phyloP scores from a whole-genome alignment of 2,329 filamentous ascomycete species.

The Fusarium pseudograminearum region DNA sequence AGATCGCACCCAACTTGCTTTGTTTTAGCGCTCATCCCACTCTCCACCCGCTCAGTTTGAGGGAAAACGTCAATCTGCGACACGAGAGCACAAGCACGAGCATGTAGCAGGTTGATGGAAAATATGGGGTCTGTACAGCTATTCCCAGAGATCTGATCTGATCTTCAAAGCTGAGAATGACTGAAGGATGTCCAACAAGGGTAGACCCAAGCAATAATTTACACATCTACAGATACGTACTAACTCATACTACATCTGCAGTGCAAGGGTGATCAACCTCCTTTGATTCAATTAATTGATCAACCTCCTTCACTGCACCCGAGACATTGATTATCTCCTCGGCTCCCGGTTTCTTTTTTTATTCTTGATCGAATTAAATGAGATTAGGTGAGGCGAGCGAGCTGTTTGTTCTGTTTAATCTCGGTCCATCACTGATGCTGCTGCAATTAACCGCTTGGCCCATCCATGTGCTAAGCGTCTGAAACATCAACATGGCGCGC shows the following conservation, averaged over 20 bases:
- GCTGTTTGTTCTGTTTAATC: background rate
- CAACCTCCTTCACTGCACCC: conserved; percentile 10
- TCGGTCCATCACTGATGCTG: background rate
- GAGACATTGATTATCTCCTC: conserved; percentile 13
- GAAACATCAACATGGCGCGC: background rate
- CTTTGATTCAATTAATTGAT: conserved; percentile 3
- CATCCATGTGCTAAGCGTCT: background rate
- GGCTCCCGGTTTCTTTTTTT: conserved; percentile 6
- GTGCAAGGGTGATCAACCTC: conserved; percentile 2
- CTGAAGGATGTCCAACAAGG: background rate
- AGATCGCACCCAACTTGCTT: conserved; percentile 4
- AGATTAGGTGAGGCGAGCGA: background rate
- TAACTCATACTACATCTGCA: too few relatives aligned
- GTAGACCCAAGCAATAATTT: background rate
- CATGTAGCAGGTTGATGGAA: conserved; percentile 1
- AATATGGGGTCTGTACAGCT: background rate
- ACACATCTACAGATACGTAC: background rate
- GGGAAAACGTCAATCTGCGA: conserved; percentile 3
- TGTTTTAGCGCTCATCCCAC: conserved; percentile 8
- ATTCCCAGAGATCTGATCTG: background rate
- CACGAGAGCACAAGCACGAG: background rate
- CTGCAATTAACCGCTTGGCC: conserved; percentile 5
- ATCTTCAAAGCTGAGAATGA: background rate
- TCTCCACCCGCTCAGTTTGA: conserved; percentile 1
- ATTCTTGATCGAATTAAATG: background rate